Base-by-base conservation (phyloP, 2,329 filamentous ascomycete species). In the Exophiala sp. region DNA sequence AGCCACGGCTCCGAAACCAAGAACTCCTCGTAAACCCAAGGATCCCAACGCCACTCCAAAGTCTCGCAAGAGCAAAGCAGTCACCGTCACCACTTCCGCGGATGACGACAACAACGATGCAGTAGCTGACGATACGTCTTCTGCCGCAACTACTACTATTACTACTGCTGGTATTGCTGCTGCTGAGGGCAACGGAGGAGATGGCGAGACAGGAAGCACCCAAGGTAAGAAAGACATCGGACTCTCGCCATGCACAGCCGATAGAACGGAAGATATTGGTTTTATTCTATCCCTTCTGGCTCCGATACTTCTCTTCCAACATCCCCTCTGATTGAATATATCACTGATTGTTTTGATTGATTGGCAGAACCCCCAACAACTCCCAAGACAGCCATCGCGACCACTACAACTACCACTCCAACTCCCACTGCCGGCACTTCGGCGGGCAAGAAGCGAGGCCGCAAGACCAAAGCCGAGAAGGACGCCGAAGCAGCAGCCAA, bases 401-500 rank as follows among this genome's bases (percentile, higher is more conserved):
- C 39, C 2, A 18, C 46, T 9, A n/a, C 16, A n/a, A n/a, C 47
- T 19, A 48, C 22, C 14, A n/a, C 47, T 19, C 43, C 22, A 9
- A 38, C 39, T 3, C 24, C 46, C 7, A n/a, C 16, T 16, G n/a
- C 40, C 3, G n/a, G 50, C 35, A 13, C 42, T 23, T 39, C 44
- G 3, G 42, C 46, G 8, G 46, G 30, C 19, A 55, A 55, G 55
- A 58, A 55, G 48, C 50, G 53, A 19, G 44, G 18, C 14, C 53
- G 53, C 29, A 58, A 53, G 37, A 45, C 52, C 43, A 57, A 57
- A 23, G 55, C 55, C n/a, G 45, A 57, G 30, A 57, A 50, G 27
- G 55, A 52, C 40, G 50, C 56, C 13, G 53, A 53, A 19, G 50
- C 48, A n/a, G 48, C 55, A 14, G 53, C 48, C 14, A 49, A 48